phyloP scores from a whole-genome alignment of 2,329 filamentous ascomycete species.

The Apiospora arundinis region DNA sequence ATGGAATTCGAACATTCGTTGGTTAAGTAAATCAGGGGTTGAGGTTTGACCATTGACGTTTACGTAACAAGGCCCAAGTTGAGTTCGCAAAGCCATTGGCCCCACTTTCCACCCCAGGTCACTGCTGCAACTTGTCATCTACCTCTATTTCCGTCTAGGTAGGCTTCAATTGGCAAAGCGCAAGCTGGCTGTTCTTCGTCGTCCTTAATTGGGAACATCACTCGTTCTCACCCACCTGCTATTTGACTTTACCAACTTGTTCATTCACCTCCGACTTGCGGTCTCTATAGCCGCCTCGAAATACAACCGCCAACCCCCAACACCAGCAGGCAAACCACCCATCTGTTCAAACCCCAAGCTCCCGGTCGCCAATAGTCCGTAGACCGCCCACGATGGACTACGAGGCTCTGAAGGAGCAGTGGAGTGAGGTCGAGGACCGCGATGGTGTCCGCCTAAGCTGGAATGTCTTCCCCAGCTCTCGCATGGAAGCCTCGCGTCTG shows the following conservation, averaged over 20 bases:
- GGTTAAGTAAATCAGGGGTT: not conserved
- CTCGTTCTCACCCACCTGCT: not conserved
- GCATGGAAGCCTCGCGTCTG: slow-evolving; percentile 95
- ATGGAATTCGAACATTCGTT: too few relatives aligned
- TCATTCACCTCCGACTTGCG: not conserved
- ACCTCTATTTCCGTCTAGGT: not conserved
- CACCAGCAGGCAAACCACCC: not conserved
- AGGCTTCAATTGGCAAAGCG: slow-evolving; percentile 16
- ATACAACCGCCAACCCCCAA: not conserved
- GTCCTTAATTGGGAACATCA: slow-evolving; percentile 12
- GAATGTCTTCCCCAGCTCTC: slow-evolving; percentile 98
- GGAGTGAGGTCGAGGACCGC: slow-evolving; percentile 94
- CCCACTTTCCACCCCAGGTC: slow-evolving; percentile 9
- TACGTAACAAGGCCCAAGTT: not conserved
- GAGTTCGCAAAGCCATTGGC: not conserved
- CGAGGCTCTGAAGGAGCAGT: slow-evolving; percentile 92
- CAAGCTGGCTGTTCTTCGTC: slow-evolving; percentile 2
- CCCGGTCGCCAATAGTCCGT: not conserved
- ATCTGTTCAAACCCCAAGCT: not conserved
- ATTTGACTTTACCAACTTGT: not conserved
- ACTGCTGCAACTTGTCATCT: slow-evolving; percentile 18
- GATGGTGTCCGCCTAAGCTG: slow-evolving; percentile 96
- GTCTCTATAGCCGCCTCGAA: not conserved
- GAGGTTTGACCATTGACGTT: not conserved
- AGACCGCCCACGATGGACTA: slow-evolving; percentile 73